Conservation (phyloP, 805 yeast species). For the Yamadazyma phyllophila region DNA sequence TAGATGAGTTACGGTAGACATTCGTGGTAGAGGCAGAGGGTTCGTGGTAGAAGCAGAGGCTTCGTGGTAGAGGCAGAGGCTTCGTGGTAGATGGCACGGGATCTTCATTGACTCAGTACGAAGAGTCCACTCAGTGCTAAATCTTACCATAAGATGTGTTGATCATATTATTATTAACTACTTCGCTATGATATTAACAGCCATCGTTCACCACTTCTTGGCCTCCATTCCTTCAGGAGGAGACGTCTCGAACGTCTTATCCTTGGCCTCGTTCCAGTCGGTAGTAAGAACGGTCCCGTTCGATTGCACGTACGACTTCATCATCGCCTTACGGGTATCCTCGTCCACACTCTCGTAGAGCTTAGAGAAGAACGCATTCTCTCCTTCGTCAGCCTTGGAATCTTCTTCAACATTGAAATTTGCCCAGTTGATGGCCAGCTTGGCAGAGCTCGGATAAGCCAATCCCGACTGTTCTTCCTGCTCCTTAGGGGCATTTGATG, state of each 20-base stretch:
- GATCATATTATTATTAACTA: not conserved
- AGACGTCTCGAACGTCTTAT: constrained; percentile 57
- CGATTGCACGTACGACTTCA: constrained; percentile 92
- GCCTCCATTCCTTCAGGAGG: constrained; percentile 78
- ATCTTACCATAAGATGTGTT: no score
- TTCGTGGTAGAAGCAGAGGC: no score
- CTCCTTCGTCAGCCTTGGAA: constrained; percentile 44
- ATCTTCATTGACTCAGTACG: no score
- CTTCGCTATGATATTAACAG: no score
- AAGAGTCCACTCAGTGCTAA: no score
- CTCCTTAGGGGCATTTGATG: constrained; percentile 10
- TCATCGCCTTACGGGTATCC: constrained; percentile 90
- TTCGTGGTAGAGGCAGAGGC: no score
- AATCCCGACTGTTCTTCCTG: constrained; percentile 9
- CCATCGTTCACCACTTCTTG: constrained; percentile 56
- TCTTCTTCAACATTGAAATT: constrained; percentile 43
- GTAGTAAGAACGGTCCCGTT: constrained; percentile 93
- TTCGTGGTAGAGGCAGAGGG: no score
- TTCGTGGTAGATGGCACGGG: no score
- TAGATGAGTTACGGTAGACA: no score
- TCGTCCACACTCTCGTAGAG: constrained; percentile 79
- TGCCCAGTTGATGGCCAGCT: constrained; percentile 69
- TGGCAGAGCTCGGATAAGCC: constrained; percentile 63
- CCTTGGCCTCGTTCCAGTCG: constrained; percentile 84
- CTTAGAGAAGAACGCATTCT: constrained; percentile 68